Base-by-base conservation (phyloP, 2,329 filamentous ascomycete species). In the Fusarium sp. region DNA sequence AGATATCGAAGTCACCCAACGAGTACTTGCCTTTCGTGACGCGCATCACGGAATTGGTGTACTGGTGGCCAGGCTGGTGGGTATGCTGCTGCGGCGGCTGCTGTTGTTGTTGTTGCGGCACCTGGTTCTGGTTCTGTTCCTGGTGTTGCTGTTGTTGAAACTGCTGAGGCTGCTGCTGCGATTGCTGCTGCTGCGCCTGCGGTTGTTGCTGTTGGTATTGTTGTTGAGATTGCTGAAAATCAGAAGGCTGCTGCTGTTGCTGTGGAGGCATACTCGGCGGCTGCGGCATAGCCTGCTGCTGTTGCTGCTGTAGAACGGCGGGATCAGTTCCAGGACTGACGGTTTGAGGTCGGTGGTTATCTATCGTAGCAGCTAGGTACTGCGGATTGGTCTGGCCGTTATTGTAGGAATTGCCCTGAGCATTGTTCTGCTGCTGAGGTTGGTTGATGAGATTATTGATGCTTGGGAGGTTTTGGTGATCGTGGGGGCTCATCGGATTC, bases 11-110 rank as follows among this genome's bases (percentile, higher is more conserved):
- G 83, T 99, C 96, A 64, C 85, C 87, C 71, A 99, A 88, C 43
- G 94, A 94, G 82, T 99, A 99, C 87, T 98, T 98, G 72, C 96
- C 96, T 86, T 97, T 98, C 69, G 95, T 98, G 78, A 93, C 89
- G 75, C 94, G 84, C 53, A 82, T 78, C 71, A 84, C 81, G 54
- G 77, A 75, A 23, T 72, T 69, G 59, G 76, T 77, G 67, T 78
- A 77, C 47, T 79, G 74, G 59, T 78, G 77, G 37, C 79, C 75
- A 21, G 76, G 73, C 46, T 76, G 76, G 58, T 78, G 75, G 30
- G 74, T 75, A 21, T 72, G 67, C 8, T 61, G 23, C 23, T 25
- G 74, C 32, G 16, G 65, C 9, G 59, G 66, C 41, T 74, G 73
- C 18, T 76, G 74, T 43, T 76, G 75, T 58, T 78, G 75, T 27